Conservation (phyloP, 768 basidiomycete genomes). For the Tremella yokohamensis region DNA sequence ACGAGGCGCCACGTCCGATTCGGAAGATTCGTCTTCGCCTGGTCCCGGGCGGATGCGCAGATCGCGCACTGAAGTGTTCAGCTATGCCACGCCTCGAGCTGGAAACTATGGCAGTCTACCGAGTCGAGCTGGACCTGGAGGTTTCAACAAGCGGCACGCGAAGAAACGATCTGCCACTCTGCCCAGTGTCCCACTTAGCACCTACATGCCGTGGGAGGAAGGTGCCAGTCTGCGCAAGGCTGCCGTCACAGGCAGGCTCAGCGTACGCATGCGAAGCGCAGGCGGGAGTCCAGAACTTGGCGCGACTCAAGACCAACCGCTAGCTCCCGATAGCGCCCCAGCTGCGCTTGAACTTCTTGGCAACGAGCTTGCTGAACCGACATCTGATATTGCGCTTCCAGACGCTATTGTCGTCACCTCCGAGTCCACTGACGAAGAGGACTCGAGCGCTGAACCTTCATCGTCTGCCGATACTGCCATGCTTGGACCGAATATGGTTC, state of each 20-base stretch:
- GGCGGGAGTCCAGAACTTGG: conserved; percentile 13
- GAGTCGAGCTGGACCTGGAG: too few species aligned
- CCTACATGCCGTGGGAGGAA: conserved; percentile 25
- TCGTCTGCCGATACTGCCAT: too few species aligned
- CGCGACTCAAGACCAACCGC: background rate
- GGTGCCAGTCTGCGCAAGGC: conserved; percentile 9
- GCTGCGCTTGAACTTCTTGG: too few species aligned
- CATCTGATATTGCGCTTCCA: too few species aligned
- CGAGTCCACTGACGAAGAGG: too few species aligned
- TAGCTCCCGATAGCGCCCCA: too few species aligned
- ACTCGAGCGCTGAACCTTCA: too few species aligned
- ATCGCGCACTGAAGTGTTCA: conserved; percentile 30
- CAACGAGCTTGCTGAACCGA: too few species aligned
- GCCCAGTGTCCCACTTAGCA: conserved; percentile 18
- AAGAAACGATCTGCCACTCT: conserved; percentile 44
- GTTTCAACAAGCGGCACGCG: background rate
- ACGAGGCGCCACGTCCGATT: conserved; percentile 27
- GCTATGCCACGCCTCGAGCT: background rate
- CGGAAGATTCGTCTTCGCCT: conserved; percentile 5
- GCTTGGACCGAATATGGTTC: too few species aligned
- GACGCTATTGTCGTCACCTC: too few species aligned
- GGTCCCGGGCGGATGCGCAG: conserved; percentile 18
- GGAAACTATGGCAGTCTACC: too few species aligned
- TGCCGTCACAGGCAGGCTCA: background rate
- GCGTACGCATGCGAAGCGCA: conserved; percentile 13